Base-by-base conservation (phyloP, 768 basidiomycete species). In the Termitomyces sp. region DNA sequence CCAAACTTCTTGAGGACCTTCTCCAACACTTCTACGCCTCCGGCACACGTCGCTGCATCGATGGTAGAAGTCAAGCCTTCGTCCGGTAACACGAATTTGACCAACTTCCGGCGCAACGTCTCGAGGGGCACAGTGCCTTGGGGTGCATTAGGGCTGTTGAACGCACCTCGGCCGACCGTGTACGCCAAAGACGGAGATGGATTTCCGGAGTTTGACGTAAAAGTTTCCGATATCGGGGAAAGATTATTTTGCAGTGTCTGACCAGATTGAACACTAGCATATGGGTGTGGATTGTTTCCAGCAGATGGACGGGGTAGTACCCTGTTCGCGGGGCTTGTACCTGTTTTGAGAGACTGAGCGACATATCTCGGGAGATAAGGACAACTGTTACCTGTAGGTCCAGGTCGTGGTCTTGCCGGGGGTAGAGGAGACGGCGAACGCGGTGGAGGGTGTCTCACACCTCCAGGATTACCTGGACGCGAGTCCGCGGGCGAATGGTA, bases 1-100 rank as follows among this genome's bases (percentile, higher is more conserved):
- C 85, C 85, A 63, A 96, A 90, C 71, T 99, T 99, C 68, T 85
- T 90, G 60, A 99, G 75, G 1, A 91, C 94, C 63, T 88, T 86
- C 62, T 92, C 90, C 51, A 98, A 79, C 2, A 98, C 84, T 65
- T 98, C 94, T 2, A 89, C 79, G 9, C 94, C 94, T 27, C 86
- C 87, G 1, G 77, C 78, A 65, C 91, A 94, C 27, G 90, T 84
- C 3, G 85, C 82, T 14, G 94, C 86, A 67, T 95, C 87, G 59
- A 98, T 84, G 1, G 88, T 87, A 55, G 81, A 83, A 5, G 86
- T 81, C 44, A 86, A 81, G 3, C 88, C 86, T 64, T 92, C 93
- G 12, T 94, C 94, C 2, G 87, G 87, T 42, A 94, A 77, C 20
- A 81, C 76, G 68, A 99, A 97, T 69, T 94, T 98, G 66, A 99